Conservation (phyloP, 2,329 filamentous ascomycete genomes). For the Diaporthe capsici region DNA sequence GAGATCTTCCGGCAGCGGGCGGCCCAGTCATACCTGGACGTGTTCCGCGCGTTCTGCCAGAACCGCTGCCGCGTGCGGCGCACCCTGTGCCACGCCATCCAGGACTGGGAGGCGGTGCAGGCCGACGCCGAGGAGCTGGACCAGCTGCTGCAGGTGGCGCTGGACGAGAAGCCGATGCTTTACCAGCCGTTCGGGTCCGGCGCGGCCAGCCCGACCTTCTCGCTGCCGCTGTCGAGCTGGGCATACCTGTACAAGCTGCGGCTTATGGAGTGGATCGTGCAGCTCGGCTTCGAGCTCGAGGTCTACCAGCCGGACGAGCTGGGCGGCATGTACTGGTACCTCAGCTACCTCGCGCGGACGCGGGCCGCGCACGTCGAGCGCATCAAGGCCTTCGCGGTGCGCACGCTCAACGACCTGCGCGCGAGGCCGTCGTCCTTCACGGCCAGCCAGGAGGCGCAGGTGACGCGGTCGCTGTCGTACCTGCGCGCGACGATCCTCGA, state of each 20-base stretch:
- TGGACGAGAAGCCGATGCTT: slow-evolving; percentile 72
- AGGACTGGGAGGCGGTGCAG: slow-evolving; percentile 88
- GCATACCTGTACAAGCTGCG: slow-evolving; percentile 90
- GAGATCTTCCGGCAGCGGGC: slow-evolving; percentile 75
- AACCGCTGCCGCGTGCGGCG: slow-evolving; percentile 92
- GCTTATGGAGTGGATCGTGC: slow-evolving; percentile 87
- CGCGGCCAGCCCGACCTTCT: slow-evolving; percentile 69
- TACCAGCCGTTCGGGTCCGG: slow-evolving; percentile 56
- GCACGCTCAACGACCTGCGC: slow-evolving; percentile 53
- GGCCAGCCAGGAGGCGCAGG: slow-evolving; percentile 57
- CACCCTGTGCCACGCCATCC: slow-evolving; percentile 86
- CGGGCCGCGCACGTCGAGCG: slow-evolving; percentile 79
- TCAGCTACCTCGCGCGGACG: slow-evolving; percentile 80
- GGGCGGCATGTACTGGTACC: slow-evolving; percentile 91
- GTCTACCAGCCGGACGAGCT: slow-evolving; percentile 91
- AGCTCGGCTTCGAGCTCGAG: slow-evolving; percentile 94
- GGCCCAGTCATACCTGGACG: slow-evolving; percentile 82
- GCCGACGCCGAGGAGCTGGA: slow-evolving; percentile 85
- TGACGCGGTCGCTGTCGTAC: slow-evolving; percentile 65
- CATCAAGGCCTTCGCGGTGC: slow-evolving; percentile 76
- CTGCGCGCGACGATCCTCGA: slow-evolving; percentile 75
- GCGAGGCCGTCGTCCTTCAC: slow-evolving; percentile 45
- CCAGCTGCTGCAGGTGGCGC: slow-evolving; percentile 72
- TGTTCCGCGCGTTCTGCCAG: slow-evolving; percentile 87
- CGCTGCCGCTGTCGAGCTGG: slow-evolving; percentile 88